Evolutionary conservation across 2,329 filamentous ascomycete species (phyloP), one percentile per base, ranked within the genome.

Genomic region (Zymoseptoria passerinii): DNA sequence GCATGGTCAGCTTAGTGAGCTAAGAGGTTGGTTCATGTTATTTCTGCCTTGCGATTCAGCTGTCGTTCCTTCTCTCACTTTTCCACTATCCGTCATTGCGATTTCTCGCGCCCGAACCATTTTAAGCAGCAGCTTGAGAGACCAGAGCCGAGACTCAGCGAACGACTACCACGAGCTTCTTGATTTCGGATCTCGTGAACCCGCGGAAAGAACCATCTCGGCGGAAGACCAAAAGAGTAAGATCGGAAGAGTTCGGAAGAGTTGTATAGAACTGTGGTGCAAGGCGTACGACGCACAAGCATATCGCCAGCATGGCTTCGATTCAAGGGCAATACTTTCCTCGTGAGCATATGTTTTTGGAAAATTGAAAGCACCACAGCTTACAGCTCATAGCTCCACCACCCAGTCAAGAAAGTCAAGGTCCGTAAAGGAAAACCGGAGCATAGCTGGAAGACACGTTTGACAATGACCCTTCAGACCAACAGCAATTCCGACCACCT

Each of bases 261-360:
- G 8, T 6, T 35, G 23, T 40, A 16, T 8, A 23, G 49, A 29
- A 50, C 48, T 27, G 23, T 7, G 20, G n/a, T 50, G 52, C 48
- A 52, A 54, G 18, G 54, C 44, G 27, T 40, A 9, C 9, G 49
- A 19, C 8, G 40, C 18, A 19, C 48, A 50, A 57, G 13, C 1
- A 52, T 28, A 44, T n/a, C 35, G 27, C 20, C 58, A 60, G 10
- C 16, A 67, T 67, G 63, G 61, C 64, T 27, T 54, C 59, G 3
- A 60, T 61, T n/a, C 64, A 66, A 52, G 59, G 60, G 27, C 69
- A 70, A 54, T 71, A 70, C 61, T 71, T 64, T 53, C 66, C 68
- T 60, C 69, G 69, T 71, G 61, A 63, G 69, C 58, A 23, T 28
- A 20, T 44, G 8, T 20, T 54, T 19, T 48, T 16, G 18, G 29